These are phyloP conservation scores for Agrocybe praecox DNA, from an alignment of 768 basidiomycete species.

Conservation along the genomic window DNA sequence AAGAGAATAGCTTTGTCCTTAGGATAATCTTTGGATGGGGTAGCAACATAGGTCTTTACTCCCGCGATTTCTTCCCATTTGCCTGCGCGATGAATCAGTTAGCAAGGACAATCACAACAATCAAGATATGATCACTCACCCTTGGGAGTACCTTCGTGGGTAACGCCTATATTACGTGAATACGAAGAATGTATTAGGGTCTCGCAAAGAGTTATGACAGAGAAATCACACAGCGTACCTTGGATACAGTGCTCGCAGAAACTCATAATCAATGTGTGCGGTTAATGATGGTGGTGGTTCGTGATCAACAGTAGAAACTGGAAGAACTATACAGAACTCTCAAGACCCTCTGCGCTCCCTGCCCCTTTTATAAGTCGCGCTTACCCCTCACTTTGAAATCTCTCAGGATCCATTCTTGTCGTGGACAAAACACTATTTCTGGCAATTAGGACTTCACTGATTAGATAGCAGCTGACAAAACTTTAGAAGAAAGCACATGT, in stretches of 20 bases:
- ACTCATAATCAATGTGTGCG: slow-evolving; percentile 24
- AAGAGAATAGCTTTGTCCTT: slow-evolving; percentile 60
- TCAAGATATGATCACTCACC: slow-evolving; percentile 29
- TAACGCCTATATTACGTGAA: slow-evolving; percentile 48
- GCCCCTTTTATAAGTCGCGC: not conserved
- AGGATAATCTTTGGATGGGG: slow-evolving; percentile 49
- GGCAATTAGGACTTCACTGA: not conserved
- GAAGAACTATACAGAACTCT: not conserved
- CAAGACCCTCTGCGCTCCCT: not conserved
- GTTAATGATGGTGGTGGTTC: slow-evolving; percentile 4
- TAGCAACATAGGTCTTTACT: slow-evolving; percentile 53
- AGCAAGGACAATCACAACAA: not conserved
- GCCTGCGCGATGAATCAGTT: slow-evolving; percentile 31
- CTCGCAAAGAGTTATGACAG: not conserved
- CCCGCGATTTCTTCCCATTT: slow-evolving; percentile 48
- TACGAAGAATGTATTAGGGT: not conserved
- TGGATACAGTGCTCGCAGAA: slow-evolving; percentile 54
- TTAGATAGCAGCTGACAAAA: not conserved
- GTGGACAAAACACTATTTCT: not conserved
- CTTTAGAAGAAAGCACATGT: not conserved
- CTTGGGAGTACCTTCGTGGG: slow-evolving; percentile 49
- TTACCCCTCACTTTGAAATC: not conserved
- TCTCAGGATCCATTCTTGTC: not conserved
- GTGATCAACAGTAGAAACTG: not conserved
- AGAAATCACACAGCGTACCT: slow-evolving; percentile 33